Base-by-base conservation (phyloP, 108 stramenopile genomes). In the Hondaea fermentalgiana region DNA sequence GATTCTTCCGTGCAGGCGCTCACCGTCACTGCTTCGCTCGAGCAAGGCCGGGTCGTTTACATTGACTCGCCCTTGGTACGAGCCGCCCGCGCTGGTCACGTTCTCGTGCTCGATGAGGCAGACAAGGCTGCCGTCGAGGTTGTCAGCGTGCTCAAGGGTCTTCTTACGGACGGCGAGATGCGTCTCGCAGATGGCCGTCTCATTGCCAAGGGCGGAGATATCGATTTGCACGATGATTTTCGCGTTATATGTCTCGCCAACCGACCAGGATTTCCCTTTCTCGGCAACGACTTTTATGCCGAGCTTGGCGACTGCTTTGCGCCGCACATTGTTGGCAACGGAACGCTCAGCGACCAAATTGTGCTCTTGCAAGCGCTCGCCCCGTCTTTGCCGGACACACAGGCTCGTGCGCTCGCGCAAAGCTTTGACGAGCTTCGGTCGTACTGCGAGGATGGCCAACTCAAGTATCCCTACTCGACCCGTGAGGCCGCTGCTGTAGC, bases 121-220 rank as follows among this genome's bases (percentile, higher is more conserved):
- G 97, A 98, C 91, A 97, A 98, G 89, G 97, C 97, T 43, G 96
- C 96, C 44, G 90, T 93, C 3, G 97, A 97, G 60, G 97, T 98
- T 14, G 92, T 97, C 21, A 93, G 95, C 5, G 60, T 98, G 17
- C 87, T 98, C 47, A 97, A 97, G 89, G 93, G 95, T 12, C 88
- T 98, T 25, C 90, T 96, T 44, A 96, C 96, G 91, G 97, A 98
- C 91, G 96, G 97, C 35, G 95, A 96, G 83, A 89, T 98, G 53
- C 72, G 92, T 6, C 88, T 98, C n/a, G 90, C 95, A 0, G 96
- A 97, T 90, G 97, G 97, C 0, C 93, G 96, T 28, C 69, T 87
- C 28, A 89, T 96, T 28, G 51, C 49, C 45, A 83, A 83, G 76
- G 51, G 51, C 51, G 51, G 51, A 14, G 76, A 83, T 12, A 94